These are phyloP conservation scores for Asterochloris sp. DNA, from an alignment of 139 green algal species.

Conservation along the genomic window DNA sequence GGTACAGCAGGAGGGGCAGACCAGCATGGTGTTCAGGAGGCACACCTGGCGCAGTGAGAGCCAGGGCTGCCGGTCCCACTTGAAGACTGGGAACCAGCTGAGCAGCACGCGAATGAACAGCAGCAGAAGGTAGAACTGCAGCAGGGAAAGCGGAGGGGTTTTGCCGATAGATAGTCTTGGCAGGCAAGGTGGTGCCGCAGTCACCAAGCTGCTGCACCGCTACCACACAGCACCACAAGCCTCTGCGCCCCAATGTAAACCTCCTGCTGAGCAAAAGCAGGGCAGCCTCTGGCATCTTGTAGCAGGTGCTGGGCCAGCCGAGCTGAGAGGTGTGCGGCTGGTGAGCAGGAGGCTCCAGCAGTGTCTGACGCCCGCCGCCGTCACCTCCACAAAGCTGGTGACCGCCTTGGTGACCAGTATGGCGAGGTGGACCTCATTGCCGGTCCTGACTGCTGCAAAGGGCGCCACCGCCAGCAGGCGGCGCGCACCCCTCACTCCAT, in stretches of 20 bases:
- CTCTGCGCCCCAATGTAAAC: background rate
- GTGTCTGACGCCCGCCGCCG: background rate
- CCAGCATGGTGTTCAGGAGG: background rate
- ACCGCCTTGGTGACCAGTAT: slow-evolving; percentile 49
- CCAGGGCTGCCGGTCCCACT: slow-evolving; percentile 93
- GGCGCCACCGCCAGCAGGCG: slow-evolving; percentile 43
- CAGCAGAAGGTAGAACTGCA: slow-evolving; percentile 91
- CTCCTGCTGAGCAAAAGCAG: background rate
- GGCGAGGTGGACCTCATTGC: slow-evolving; percentile 30
- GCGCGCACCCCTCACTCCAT: slow-evolving; percentile 27
- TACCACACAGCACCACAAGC: background rate
- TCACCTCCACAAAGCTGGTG: slow-evolving; percentile 52
- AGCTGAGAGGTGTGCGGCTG: background rate
- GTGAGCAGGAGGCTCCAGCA: background rate
- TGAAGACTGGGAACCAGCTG: slow-evolving; percentile 94
- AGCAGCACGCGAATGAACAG: slow-evolving; percentile 95
- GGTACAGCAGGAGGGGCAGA: no score
- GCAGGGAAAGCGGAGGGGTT: background rate
- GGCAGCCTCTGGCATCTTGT: background rate
- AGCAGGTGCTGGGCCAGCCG: background rate
- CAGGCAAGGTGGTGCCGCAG: background rate
- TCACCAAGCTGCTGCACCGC: background rate
- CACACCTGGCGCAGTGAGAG: slow-evolving; percentile 83
- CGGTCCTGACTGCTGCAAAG: slow-evolving; percentile 37
- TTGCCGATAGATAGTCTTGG: no score